These are phyloP conservation scores for Trametes villosa DNA, from an alignment of 768 basidiomycete species.

Conservation along the genomic window DNA sequence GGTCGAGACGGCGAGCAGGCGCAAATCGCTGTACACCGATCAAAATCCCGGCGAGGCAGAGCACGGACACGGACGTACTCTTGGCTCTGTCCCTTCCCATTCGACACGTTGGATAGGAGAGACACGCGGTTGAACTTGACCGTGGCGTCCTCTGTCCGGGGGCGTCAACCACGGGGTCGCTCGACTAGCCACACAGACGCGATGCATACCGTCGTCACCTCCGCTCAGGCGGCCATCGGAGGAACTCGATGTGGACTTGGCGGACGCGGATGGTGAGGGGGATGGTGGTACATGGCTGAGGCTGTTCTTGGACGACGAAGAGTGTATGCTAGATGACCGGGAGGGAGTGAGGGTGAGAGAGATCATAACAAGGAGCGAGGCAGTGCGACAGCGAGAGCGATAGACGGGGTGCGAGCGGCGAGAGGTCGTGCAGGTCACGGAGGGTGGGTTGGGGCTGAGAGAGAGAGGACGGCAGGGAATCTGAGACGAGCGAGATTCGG, in stretches of 20 bases:
- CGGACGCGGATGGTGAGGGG: conserved; percentile 31
- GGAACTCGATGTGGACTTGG: conserved; percentile 27
- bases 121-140: conserved; percentile 60
- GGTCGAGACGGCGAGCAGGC: conserved; percentile 76
- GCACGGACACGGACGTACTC: conserved; percentile 58
- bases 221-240: conserved; percentile 57
- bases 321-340: conserved; percentile 29
- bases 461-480: conserved; percentile 24
- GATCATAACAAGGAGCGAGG: conserved; percentile 32
- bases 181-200: conserved; percentile 7
- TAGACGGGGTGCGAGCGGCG: not conserved
- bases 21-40: conserved; percentile 62
- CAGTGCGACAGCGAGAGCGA: conserved; percentile 24
- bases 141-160: conserved; percentile 66
- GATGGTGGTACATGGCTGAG: conserved; percentile 30
- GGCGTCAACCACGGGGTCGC: conserved; percentile 18
- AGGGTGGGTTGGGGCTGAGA: conserved; percentile 24
- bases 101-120: conserved; percentile 47
- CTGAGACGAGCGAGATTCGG: conserved; percentile 21
- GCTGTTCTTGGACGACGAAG: conserved; percentile 33
- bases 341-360: conserved; percentile 29
- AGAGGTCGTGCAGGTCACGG: conserved; percentile 19
- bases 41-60: conserved; percentile 16
- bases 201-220: conserved; percentile 65
- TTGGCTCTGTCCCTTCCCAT: conserved; percentile 60